Conservation (phyloP, 2,329 filamentous ascomycete genomes). For the Cadophora malorum region DNA sequence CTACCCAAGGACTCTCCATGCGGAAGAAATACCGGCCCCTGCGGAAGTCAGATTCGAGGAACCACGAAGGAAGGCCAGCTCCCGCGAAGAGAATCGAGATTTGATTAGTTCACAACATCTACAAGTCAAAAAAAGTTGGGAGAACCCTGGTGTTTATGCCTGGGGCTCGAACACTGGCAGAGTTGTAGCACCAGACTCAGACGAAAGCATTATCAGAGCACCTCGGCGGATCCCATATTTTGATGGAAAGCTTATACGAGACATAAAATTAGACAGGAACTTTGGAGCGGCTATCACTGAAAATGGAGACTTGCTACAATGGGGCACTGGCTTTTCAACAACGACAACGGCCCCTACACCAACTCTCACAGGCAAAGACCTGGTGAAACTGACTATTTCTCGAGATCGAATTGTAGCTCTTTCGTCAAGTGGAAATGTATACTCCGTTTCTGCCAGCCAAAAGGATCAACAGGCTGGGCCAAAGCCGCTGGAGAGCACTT, state of each 20-base stretch:
- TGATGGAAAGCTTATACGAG: conserved; percentile 81
- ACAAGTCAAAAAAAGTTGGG: conserved; percentile 83
- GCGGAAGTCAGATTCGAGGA: conserved; percentile 73
- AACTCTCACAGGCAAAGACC: conserved; percentile 82
- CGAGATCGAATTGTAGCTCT: conserved; percentile 84
- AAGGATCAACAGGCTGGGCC: conserved; percentile 70
- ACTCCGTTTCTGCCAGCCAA: conserved; percentile 80
- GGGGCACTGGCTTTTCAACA: conserved; percentile 80
- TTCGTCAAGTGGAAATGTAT: conserved; percentile 76
- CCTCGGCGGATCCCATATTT: conserved; percentile 83
- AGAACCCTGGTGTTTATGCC: conserved; percentile 86
- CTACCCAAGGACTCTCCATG: conserved; percentile 39
- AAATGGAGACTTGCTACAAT: conserved; percentile 87
- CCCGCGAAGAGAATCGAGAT: conserved; percentile 76
- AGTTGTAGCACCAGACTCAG: conserved; percentile 84
- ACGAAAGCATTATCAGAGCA: conserved; percentile 78
- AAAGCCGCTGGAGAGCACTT: conserved; percentile 68
- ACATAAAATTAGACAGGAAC: conserved; percentile 81
- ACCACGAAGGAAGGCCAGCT: conserved; percentile 60
- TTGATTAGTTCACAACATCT: conserved; percentile 84
- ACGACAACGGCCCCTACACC: conserved; percentile 66
- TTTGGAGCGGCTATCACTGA: conserved; percentile 90
- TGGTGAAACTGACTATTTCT: conserved; percentile 78
- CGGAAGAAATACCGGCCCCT: conserved; percentile 42
- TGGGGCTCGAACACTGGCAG: conserved; percentile 90